Evolutionary conservation across 129 eudicot genomes (phyloP).

Genomic region (Artemisia tridentata): DNA sequence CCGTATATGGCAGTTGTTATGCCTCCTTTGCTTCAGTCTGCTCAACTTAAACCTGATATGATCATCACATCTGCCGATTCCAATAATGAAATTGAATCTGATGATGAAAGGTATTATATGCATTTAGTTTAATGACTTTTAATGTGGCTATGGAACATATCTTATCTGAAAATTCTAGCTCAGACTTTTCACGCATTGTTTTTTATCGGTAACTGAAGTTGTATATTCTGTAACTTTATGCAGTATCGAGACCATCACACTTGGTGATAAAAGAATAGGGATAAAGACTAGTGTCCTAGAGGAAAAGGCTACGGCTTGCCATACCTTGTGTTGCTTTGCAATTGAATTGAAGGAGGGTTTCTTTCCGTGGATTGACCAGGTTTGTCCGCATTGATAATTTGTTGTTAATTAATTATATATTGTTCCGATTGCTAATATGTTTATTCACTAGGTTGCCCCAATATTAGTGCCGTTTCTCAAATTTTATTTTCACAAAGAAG

Average conservation of each 20-base stretch:
- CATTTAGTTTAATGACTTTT: neutral
- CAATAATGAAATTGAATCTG: too few species aligned
- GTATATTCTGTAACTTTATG: constrained; percentile 16
- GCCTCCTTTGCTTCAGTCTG: constrained; percentile 98
- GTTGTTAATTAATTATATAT: neutral
- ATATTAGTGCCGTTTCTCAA: constrained; percentile 92
- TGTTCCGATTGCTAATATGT: constrained; percentile 11
- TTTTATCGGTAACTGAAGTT: constrained; percentile 4
- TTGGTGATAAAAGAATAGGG: constrained; percentile 96
- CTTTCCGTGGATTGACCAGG: constrained; percentile 99
- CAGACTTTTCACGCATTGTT: too few species aligned
- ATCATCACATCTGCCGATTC: constrained; percentile 89
- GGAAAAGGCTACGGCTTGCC: constrained; percentile 99
- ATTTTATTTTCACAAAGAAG: constrained; percentile 97
- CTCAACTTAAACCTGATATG: constrained; percentile 97
- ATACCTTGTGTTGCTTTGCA: constrained; percentile 95
- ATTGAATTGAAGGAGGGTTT: constrained; percentile 97
- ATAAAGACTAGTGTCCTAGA: constrained; percentile 95
- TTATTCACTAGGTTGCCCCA: constrained; percentile 76
- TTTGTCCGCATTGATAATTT: constrained; percentile 9
- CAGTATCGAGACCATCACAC: constrained; percentile 99
- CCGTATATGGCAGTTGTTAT: constrained; percentile 96
- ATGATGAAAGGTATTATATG: constrained; percentile 54
- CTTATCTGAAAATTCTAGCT: too few species aligned
- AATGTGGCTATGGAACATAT: too few species aligned